phyloP scores from a whole-genome alignment of 345 rosid genomes.

The Luvunga scandens region DNA sequence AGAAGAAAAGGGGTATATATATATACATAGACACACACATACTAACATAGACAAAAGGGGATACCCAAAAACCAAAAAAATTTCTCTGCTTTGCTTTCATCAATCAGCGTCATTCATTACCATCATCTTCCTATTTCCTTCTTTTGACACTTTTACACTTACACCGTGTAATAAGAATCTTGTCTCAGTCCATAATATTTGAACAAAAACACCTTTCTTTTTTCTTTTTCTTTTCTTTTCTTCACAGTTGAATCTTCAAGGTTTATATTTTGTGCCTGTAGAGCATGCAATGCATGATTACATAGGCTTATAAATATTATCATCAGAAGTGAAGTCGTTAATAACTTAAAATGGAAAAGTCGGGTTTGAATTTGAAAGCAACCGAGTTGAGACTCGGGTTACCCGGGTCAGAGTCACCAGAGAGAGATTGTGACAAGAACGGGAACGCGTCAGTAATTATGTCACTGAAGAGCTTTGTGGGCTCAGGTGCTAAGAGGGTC shows the following conservation, averaged over 20 bases:
- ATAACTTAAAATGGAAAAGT: conserved; percentile 39
- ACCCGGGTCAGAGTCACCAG: conserved; percentile 71
- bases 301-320: conserved; percentile 37
- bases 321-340: conserved; percentile 39
- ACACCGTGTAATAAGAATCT: too few species aligned
- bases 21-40: too few species aligned
- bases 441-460: conserved; percentile 9
- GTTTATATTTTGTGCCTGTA: conserved; percentile 6
- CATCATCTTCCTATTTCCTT: too few species aligned
- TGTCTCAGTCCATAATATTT: not conserved
- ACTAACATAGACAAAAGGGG: too few species aligned
- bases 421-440: conserved; percentile 31
- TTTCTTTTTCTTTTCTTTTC: not conserved
- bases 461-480: conserved; percentile 38
- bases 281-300: conserved; percentile 51
- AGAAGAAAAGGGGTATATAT: too few species aligned
- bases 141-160: too few species aligned
- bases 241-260: too few species aligned
- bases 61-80: too few species aligned
- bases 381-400: conserved; percentile 81
- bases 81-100: too few species aligned
- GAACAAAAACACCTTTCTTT: not conserved
- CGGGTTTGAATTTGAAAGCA: conserved; percentile 50
- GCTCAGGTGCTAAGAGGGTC: conserved; percentile 57
- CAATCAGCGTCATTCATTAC: too few species aligned